Evolutionary conservation across 1,284 basidiomycete species (phyloP), one percentile per base, ranked within the genome.

Genomic region (Fomitiporia mediterranea): DNA sequence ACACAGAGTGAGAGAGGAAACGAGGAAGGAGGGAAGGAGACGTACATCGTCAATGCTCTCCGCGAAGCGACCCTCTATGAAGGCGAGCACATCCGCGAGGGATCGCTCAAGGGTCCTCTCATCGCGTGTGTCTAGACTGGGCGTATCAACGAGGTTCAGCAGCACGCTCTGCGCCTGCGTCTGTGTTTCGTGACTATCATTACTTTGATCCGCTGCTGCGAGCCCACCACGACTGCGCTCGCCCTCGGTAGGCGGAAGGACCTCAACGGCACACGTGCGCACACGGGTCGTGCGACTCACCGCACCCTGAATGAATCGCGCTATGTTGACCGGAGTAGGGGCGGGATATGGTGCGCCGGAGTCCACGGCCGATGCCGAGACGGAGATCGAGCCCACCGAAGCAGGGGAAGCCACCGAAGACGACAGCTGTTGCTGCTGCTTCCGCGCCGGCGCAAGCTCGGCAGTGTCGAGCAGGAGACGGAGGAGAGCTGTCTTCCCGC

Each of bases 401-500:
- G 42, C 42, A 37, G 6, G 11, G 35, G 35, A 11, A 17, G 35
- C 2, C 3, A 7, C 35, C 44, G 44, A 47, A 23, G 44, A 27
- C 8, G 44, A 50, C 34, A 13, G 21, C 8, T n/a, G 19, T 11
- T 21, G 37, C 8, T 13, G 4, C 53, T 28, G 46, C 53, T n/a
- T 13, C 25, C 4, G n/a, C 25, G 25, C 21, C 4, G 35, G 53
- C 1, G 61, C 60, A 37, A 63, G 43, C 9, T 56, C 58, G 27
- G 60, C 60, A 6, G 63, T 61, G 42, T 63, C 60, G 58, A 42
- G 57, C 42, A 53, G 56, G 54, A 43, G 64, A 42, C 44, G 49
- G 27, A 46, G 61, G 55, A 35, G 64, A 52, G 48, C 62, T 23
- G 42, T 62, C 53, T 69, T 69, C 25, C 68, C 68, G 9, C 60